Evolutionary conservation across 306 rosid genomes (phyloP), one percentile per base, ranked within the genome.

Genomic region (Trichosanthes cucumerina): DNA sequence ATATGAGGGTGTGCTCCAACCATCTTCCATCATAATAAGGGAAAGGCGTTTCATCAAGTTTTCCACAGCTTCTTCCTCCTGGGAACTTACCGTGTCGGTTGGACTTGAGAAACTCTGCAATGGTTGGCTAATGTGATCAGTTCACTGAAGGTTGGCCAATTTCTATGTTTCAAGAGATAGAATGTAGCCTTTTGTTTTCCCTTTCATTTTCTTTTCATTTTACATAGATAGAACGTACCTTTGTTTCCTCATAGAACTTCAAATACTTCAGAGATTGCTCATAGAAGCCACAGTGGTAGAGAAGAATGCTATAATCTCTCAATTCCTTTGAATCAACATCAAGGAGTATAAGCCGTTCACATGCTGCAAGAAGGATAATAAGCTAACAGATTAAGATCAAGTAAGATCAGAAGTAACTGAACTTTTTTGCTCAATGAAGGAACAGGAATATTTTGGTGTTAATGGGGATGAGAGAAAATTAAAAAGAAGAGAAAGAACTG

Each of bases 251-350:
- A 77, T 87, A 90, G 82, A 87, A 59, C 75, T 82, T 89, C 79
- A 92, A 60, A 81, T 89, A 87, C 52, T 90, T 84, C 57, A 84
- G 82, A 7, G 98, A 89, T 82, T 85, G 87, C 81, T 89, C 84
- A 71, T 84, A 90, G 54, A 90, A 88, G 57, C 97, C 97, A 83
- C 97, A 94, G 41, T 90, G 98, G 81, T 94, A 92, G 76, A 94
- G 96, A 79, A 94, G 98, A 83, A 89, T 85, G 87, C 96, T 89
- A 81, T 92, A 94, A 80, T 94, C 98, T 82, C 96, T 86, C 52
- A 94, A 80, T 77, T 94, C 98, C 76, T 88, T 94, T 14, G 83
- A 65, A 73, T 90, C 89, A 66, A 85, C 83, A 70, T 90, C 81
- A 54, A 94, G 75, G 86, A 90, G 89, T 80, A 94, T 88, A 77